Conservation (phyloP, 768 basidiomycete genomes). For the Boletus pseudo-olivaceus region DNA sequence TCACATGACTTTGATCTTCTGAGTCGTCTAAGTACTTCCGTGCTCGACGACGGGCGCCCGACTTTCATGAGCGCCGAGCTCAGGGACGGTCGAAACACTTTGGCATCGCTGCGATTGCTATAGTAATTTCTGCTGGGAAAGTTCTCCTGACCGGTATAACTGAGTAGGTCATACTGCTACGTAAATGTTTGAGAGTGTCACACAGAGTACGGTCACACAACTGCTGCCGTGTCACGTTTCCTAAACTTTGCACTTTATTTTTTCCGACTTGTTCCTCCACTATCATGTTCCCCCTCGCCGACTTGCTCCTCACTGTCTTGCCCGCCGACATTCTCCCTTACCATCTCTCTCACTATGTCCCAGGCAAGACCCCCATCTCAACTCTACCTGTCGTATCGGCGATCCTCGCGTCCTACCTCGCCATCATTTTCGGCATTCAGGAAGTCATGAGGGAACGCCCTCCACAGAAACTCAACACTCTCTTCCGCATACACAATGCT, state of each 20-base stretch:
- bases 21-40: not conserved
- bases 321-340: constrained; percentile 43
- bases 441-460: constrained; percentile 77
- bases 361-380: constrained; percentile 56
- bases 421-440: constrained; percentile 80
- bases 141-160: too few relatives aligned
- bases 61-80: not conserved
- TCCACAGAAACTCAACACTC: constrained; percentile 70
- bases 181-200: not conserved
- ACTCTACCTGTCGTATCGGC: constrained; percentile 63
- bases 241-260: constrained; percentile 23
- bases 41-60: not conserved
- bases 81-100: not conserved
- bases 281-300: constrained; percentile 70
- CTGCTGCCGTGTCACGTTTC: constrained; percentile 25
- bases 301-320: constrained; percentile 58
- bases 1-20: constrained; percentile 21
- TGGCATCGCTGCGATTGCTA: not conserved
- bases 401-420: constrained; percentile 77
- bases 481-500: constrained; percentile 91
- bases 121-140: not conserved
- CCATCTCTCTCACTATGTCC: constrained; percentile 47
- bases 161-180: not conserved
- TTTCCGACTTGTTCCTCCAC: constrained; percentile 26
- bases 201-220: not conserved